Conservation (phyloP, 31 red algal species). For the Endocladia muricata region DNA sequence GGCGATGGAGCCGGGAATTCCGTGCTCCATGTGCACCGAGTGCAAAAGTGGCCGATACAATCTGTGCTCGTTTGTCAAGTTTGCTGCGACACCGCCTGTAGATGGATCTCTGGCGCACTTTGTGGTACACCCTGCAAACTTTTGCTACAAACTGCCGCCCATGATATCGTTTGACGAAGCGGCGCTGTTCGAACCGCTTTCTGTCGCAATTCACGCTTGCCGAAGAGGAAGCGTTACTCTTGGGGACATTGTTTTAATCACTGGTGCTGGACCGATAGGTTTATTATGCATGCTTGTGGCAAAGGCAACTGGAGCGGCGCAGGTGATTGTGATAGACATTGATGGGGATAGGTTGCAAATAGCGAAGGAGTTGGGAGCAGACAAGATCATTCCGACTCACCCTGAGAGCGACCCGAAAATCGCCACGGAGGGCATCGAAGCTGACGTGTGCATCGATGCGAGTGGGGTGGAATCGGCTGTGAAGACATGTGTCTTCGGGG, state of each 20-base stretch:
- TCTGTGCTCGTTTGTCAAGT: slow-evolving; percentile 73
- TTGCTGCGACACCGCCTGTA: slow-evolving; percentile 86
- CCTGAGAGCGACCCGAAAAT: slow-evolving; percentile 50
- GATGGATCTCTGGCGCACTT: slow-evolving; percentile 69
- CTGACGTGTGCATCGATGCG: slow-evolving; percentile 72
- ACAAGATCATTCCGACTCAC: slow-evolving; percentile 43
- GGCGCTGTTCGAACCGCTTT: slow-evolving; percentile 87
- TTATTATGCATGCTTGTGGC: slow-evolving; percentile 67
- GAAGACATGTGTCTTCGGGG: slow-evolving; percentile 41
- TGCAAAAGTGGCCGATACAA: slow-evolving; percentile 88
- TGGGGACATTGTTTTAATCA: slow-evolving; percentile 50
- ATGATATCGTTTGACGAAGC: slow-evolving; percentile 82
- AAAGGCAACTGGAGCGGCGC: slow-evolving; percentile 61
- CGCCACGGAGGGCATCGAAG: slow-evolving; percentile 38
- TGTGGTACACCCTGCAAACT: slow-evolving; percentile 67
- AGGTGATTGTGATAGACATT: slow-evolving; percentile 64
- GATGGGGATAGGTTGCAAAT: slow-evolving; percentile 57
- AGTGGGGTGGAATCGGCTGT: slow-evolving; percentile 66
- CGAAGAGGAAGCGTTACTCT: slow-evolving; percentile 53
- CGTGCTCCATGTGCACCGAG: slow-evolving; percentile 43
- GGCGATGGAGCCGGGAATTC: slow-evolving; percentile 86
- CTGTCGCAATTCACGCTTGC: slow-evolving; percentile 82
- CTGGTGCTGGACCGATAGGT: slow-evolving; percentile 86
- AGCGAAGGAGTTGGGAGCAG: slow-evolving; percentile 65
- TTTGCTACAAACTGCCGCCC: slow-evolving; percentile 67